phyloP scores from a whole-genome alignment of 495 filamentous ascomycete genomes.

The Friedmanniomyces endolithicus region DNA sequence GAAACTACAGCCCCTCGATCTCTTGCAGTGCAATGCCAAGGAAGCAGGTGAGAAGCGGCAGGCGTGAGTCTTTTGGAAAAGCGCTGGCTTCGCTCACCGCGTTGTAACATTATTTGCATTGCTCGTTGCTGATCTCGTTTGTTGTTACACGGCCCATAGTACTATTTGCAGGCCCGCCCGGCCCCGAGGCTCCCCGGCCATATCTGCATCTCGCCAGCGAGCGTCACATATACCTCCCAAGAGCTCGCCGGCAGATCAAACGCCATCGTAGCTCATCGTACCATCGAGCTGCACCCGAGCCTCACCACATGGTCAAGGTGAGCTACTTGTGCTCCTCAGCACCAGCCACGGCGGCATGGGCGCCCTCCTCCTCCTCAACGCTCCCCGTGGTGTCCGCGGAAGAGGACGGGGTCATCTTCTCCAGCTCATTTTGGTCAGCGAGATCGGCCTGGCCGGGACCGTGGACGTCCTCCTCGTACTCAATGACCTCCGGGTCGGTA shows the following conservation, averaged over 20 bases:
- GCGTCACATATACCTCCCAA: background rate
- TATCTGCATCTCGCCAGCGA: constrained; percentile 2
- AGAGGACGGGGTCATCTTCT: constrained; percentile 28
- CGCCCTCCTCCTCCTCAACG: constrained; percentile 28
- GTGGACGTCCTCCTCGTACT: constrained; percentile 71
- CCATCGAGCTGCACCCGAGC: background rate
- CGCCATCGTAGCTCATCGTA: background rate
- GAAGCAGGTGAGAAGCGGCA: too few relatives aligned
- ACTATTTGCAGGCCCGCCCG: background rate
- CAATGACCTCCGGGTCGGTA: constrained; percentile 57
- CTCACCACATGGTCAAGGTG: background rate
- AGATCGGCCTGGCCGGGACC: constrained; percentile 28
- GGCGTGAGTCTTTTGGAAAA: too few relatives aligned
- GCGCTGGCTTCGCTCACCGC: too few relatives aligned
- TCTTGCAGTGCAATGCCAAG: constrained; percentile 6
- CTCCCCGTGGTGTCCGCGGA: constrained; percentile 21
- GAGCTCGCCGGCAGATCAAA: too few relatives aligned
- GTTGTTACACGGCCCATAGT: background rate
- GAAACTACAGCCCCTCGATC: too few relatives aligned
- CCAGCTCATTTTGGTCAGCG: constrained; percentile 22
- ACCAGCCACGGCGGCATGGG: background rate
- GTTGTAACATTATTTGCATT: background rate
- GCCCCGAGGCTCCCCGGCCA: background rate
- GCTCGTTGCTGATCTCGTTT: background rate
- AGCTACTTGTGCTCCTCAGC: constrained; percentile 10